phyloP scores from a whole-genome alignment of 129 eudicot genomes.

The Centrapalus pauciflorus region DNA sequence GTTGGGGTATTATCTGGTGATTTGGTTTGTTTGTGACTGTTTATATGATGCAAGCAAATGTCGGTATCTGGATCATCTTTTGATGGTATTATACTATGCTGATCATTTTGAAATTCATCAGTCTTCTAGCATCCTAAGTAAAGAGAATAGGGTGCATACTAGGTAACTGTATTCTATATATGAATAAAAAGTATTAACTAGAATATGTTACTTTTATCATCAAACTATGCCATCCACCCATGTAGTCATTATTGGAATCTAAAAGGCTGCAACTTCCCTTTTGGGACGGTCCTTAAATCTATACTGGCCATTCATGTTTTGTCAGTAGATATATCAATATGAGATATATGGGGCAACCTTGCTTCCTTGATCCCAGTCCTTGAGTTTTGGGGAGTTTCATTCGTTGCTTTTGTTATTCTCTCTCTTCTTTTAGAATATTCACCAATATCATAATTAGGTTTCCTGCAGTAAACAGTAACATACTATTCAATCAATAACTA shows the following conservation, averaged over 20 bases:
- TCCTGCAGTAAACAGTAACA: conserved; percentile 14
- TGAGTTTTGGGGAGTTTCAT: conserved; percentile 1
- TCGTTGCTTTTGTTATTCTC: conserved; percentile 5
- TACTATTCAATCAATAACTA: conserved; percentile 5
- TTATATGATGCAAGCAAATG: conserved; percentile 5
- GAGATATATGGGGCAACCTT: background rate
- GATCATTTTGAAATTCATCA: conserved; percentile 1
- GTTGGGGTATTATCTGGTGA: background rate
- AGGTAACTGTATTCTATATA: conserved; percentile 9
- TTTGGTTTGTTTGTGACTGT: background rate
- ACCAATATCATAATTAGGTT: conserved; percentile 4
- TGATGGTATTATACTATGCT: conserved; percentile 1
- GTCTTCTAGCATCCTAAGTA: background rate
- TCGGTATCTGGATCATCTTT: background rate
- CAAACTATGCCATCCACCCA: conserved; percentile 18
- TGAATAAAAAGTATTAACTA: background rate
- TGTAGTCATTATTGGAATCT: conserved; percentile 28
- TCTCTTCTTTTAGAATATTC: conserved; percentile 6
- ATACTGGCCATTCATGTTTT: conserved; percentile 23
- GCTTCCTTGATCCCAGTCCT: conserved; percentile 19
- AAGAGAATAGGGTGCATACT: background rate
- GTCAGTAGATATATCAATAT: conserved; percentile 2
- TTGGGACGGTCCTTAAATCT: background rate
- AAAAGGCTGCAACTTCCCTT: conserved; percentile 19
- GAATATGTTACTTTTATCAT: background rate